Conservation (phyloP, 768 basidiomycete species). For the Tylopilus rubrobrunneus region DNA sequence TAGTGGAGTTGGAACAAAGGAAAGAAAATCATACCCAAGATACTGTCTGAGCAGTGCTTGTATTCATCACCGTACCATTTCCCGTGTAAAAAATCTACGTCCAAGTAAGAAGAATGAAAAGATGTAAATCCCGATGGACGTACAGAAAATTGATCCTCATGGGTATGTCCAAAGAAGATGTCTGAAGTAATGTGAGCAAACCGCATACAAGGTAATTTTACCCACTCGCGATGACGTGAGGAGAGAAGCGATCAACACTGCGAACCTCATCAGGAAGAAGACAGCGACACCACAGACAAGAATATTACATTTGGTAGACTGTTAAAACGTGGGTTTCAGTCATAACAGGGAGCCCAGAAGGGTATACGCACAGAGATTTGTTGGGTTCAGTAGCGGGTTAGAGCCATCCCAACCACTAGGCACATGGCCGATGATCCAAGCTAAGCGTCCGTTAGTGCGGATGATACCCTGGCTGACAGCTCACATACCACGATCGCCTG, state of each 20-base stretch:
- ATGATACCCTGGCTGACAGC: not conserved
- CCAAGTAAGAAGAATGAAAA: not conserved
- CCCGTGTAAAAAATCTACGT: conserved; percentile 66
- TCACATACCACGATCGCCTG: conserved; percentile 61
- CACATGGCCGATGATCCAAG: conserved; percentile 57
- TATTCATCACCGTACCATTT: conserved; percentile 59
- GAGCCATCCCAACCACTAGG: conserved; percentile 68
- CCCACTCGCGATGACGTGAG: conserved; percentile 73
- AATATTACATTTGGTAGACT: conserved; percentile 48
- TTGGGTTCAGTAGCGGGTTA: conserved; percentile 60
- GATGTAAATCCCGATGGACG: conserved; percentile 7
- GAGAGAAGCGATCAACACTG: conserved; percentile 74
- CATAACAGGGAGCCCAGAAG: not conserved
- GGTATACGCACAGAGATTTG: conserved; percentile 58
- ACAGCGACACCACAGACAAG: not conserved
- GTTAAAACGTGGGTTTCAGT: conserved; percentile 1
- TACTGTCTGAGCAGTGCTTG: conserved; percentile 52
- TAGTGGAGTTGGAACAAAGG: conserved; percentile 4
- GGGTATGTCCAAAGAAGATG: conserved; percentile 77
- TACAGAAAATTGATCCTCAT: conserved; percentile 69
- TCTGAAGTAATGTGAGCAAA: conserved; percentile 34
- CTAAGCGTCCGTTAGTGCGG: conserved; percentile 25
- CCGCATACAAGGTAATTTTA: conserved; percentile 5
- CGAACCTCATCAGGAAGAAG: not conserved
- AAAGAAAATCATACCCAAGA: conserved; percentile 40